Evolutionary conservation across 2,329 filamentous ascomycete species (phyloP), one percentile per base, ranked within the genome.

Genomic region (Aureobasidium sp.): DNA sequence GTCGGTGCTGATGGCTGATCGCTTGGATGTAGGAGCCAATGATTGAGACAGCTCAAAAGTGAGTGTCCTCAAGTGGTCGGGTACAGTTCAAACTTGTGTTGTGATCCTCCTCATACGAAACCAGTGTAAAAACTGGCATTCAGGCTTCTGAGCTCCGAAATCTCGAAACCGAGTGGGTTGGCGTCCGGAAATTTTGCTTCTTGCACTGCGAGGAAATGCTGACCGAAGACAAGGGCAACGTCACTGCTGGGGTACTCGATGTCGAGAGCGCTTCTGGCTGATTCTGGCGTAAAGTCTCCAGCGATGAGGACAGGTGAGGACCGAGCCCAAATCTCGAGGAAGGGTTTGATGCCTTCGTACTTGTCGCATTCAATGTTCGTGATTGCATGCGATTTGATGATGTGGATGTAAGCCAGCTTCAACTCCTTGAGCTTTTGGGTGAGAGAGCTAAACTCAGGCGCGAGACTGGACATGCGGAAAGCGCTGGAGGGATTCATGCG

Each of bases 401-500:
- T 63, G 68, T 88, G 85, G 2, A 87, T 69, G 67, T 85, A 89
- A 0, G 84, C 80, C 15, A 89, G 72, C 3, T 32, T 41, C 0
- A 86, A 69, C 27, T 75, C 70, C 58, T 78, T 80, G 10, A 85
- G 73, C 48, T 80, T 76, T 34, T 72, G 66, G 41, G 84, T 76
- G 8, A 88, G 68, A 66, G 88, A 76, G 0, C 74, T 74, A 67
- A 88, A 90, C 64, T 89, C 85, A 0, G 85, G 82, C 9, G 83
- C 68, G 0, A 86, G 85, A 49, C 89, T 78, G 0, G 71, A 65
- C 83, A 88, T 87, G 64, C 66, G 68, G 73, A 85, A 88, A 0
- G 73, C 72, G 55, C 79, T 82, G 74, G 80, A 88, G 0, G 86
- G 86, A 2, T 77, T 82, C 5, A 89, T 71, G 1, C 86, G 80